Evolutionary conservation across 2,329 filamentous ascomycete species (phyloP).

Genomic region (Neocatenulostroma microsporum): DNA sequence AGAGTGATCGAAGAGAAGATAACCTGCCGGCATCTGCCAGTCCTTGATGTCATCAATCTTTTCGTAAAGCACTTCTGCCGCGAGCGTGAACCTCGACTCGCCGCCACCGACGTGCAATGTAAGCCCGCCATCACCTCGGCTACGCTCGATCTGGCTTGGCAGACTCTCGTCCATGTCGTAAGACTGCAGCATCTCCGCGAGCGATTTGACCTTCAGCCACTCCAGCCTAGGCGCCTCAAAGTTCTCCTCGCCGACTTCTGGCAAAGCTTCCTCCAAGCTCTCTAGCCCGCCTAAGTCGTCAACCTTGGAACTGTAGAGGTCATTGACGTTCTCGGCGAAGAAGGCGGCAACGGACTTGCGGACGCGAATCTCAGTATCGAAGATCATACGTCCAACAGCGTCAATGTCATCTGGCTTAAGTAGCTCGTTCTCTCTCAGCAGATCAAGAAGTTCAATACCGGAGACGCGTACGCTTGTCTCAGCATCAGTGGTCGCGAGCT

Average conservation of each 20-base stretch:
- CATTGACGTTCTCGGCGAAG: conserved; percentile 79
- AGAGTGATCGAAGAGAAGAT: conserved; percentile 87
- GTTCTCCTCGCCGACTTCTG: conserved; percentile 63
- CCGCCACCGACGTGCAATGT: conserved; percentile 56
- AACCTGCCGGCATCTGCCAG: conserved; percentile 84
- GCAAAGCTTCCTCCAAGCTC: conserved; percentile 64
- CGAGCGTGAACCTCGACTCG: conserved; percentile 77
- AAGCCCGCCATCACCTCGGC: conserved; percentile 28
- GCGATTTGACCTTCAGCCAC: conserved; percentile 88
- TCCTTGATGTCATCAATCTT: conserved; percentile 70
- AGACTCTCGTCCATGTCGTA: conserved; percentile 59
- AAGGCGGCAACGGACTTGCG: conserved; percentile 85
- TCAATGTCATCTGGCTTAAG: conserved; percentile 90
- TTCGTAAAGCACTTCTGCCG: conserved; percentile 77
- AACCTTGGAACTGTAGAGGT: conserved; percentile 68
- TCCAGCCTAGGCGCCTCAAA: conserved; percentile 55
- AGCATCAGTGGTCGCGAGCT: conserved; percentile 82
- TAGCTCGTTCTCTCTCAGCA: conserved; percentile 73
- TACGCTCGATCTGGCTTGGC: conserved; percentile 40
- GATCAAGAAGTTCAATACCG: conserved; percentile 73
- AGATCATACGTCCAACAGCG: conserved; percentile 75
- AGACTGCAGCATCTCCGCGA: conserved; percentile 72
- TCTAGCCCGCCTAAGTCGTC: conserved; percentile 81
- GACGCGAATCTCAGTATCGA: conserved; percentile 75
- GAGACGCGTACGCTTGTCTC: conserved; percentile 73